phyloP scores from a whole-genome alignment of 2,329 filamentous ascomycete species.

The Ceratocystis albifundus region DNA sequence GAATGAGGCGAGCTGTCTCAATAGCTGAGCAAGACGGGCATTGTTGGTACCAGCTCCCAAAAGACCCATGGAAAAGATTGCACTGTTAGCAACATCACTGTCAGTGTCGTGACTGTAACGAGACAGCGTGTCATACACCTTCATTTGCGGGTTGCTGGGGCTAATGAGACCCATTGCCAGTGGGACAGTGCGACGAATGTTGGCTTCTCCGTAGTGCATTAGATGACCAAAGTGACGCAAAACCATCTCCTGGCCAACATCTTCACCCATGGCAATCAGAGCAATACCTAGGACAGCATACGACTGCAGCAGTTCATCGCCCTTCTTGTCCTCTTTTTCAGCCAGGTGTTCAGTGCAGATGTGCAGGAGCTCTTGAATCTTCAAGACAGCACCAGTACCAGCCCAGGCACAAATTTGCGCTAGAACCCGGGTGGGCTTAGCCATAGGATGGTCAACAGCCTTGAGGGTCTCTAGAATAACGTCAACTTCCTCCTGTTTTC shows the following conservation, averaged over 20 bases:
- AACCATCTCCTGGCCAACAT: constrained; percentile 97
- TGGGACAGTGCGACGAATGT: constrained; percentile 91
- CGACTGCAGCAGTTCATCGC: constrained; percentile 86
- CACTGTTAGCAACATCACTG: constrained; percentile 94
- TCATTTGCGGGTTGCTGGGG: constrained; percentile 98
- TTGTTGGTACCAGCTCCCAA: constrained; percentile 97
- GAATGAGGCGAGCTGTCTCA: constrained; percentile 91
- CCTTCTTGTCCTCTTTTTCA: constrained; percentile 86
- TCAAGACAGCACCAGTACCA: constrained; percentile 89
- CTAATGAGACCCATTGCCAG: constrained; percentile 93
- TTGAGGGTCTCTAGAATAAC: constrained; percentile 94
- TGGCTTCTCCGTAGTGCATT: constrained; percentile 97
- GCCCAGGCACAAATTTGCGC: constrained; percentile 97
- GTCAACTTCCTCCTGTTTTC: constrained; percentile 95
- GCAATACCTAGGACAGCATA: constrained; percentile 93
- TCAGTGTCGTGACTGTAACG: constrained; percentile 98
- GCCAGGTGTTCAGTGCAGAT: constrained; percentile 98
- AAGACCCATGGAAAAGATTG: constrained; percentile 98
- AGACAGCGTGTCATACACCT: constrained; percentile 96
- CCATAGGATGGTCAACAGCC: constrained; percentile 92
- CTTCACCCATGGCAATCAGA: constrained; percentile 94
- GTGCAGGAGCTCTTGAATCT: constrained; percentile 92
- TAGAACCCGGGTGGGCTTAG: constrained; percentile 85
- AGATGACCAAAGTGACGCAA: constrained; percentile 92
- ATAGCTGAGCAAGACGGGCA: constrained; percentile 82